Evolutionary conservation across 768 basidiomycete species (phyloP).

Genomic region (Mycena galericulata): DNA sequence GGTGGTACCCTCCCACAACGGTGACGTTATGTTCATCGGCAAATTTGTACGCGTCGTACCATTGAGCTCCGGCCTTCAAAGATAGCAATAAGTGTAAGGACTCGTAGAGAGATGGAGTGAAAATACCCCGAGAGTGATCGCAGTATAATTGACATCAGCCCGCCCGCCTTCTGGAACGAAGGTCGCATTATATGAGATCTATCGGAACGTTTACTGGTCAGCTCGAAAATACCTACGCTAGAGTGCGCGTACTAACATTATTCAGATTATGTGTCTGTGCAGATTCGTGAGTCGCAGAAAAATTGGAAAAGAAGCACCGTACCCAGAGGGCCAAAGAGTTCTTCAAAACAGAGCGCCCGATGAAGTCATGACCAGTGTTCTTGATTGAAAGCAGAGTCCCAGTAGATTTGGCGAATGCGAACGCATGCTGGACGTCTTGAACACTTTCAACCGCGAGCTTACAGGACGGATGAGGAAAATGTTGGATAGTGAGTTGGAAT

Average conservation of each 20-base stretch:
- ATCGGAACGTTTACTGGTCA: constrained; percentile 12
- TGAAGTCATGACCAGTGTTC: constrained; percentile 45
- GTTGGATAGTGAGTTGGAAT: constrained; percentile 4
- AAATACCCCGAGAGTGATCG: constrained; percentile 20
- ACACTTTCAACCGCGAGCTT: constrained; percentile 16
- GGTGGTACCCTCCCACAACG: constrained; percentile 32
- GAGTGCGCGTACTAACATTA: constrained; percentile 5
- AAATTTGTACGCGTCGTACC: constrained; percentile 31
- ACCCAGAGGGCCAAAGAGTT: constrained; percentile 42
- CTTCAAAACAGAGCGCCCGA: constrained; percentile 38
- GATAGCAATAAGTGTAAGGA: not conserved
- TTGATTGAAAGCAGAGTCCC: constrained; percentile 41
- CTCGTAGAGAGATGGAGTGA: not conserved
- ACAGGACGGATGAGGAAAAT: constrained; percentile 7
- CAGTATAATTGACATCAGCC: constrained; percentile 15
- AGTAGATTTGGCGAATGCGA: constrained; percentile 36
- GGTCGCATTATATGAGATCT: constrained; percentile 15
- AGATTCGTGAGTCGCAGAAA: constrained; percentile 1
- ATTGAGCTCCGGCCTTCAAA: constrained; percentile 30
- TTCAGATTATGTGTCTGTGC: constrained; percentile 21
- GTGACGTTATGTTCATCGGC: constrained; percentile 34
- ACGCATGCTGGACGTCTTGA: constrained; percentile 39
- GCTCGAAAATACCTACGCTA: constrained; percentile 4
- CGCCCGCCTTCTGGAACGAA: constrained; percentile 23
- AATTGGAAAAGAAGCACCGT: not conserved